Conservation (phyloP, 2,329 filamentous ascomycete species). For the Beauveria australis region DNA sequence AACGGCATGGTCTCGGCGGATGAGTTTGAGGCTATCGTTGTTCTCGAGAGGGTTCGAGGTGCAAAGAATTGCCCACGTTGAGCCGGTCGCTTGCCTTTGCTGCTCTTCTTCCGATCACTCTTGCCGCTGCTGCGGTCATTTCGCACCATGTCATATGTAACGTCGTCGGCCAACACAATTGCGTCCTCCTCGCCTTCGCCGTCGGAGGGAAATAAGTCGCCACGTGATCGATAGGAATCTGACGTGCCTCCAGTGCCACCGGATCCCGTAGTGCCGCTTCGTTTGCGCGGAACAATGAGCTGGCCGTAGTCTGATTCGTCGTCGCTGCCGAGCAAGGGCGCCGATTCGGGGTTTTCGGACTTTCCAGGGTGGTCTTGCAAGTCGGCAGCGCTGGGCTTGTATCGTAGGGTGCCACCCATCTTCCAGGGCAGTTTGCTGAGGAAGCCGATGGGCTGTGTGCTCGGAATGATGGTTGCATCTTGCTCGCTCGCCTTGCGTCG, state of each 20-base stretch:
- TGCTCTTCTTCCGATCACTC: constrained; percentile 49
- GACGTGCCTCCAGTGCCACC: constrained; percentile 75
- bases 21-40: constrained; percentile 42
- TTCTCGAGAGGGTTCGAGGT: constrained; percentile 49
- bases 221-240: constrained; percentile 78
- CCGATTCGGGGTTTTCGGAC: constrained; percentile 47
- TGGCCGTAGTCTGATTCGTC: constrained; percentile 23
- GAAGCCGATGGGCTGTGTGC: constrained; percentile 78
- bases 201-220: constrained; percentile 86
- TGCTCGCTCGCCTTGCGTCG: constrained; percentile 46
- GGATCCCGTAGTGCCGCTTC: constrained; percentile 73
- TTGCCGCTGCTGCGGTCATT: constrained; percentile 59
- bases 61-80: constrained; percentile 20
- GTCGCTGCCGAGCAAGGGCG: constrained; percentile 53
- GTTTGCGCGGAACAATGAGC: constrained; percentile 34
- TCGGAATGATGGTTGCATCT: constrained; percentile 86
- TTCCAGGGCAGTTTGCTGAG: constrained; percentile 77
- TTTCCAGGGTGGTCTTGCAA: constrained; percentile 74
- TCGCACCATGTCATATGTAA: constrained; percentile 72
- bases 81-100: constrained; percentile 48
- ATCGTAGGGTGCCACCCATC: constrained; percentile 72
- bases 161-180: constrained; percentile 86
- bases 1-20: constrained; percentile 25
- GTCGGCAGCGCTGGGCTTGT: constrained; percentile 85
- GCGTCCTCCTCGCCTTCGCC: constrained; percentile 83